phyloP scores from a whole-genome alignment of 495 filamentous ascomycete species.

The Podospora didyma region DNA sequence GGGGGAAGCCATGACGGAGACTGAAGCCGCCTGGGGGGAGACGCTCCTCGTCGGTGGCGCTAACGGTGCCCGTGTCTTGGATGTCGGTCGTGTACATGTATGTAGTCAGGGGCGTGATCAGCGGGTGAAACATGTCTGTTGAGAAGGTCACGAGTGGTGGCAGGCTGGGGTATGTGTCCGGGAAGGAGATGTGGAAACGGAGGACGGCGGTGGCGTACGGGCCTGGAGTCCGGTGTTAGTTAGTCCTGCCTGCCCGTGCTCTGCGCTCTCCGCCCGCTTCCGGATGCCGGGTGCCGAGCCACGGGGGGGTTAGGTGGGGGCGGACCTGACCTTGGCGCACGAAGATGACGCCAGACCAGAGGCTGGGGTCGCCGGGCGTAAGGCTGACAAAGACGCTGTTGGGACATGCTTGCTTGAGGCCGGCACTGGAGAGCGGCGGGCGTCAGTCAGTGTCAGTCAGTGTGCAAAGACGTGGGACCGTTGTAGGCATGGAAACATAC shows the following conservation, averaged over 20 bases:
- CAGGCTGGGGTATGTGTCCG: slow-evolving; percentile 68
- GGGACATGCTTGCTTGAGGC: slow-evolving; percentile 74
- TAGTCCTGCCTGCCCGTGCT: background rate
- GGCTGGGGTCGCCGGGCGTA: slow-evolving; percentile 69
- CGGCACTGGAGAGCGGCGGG: slow-evolving; percentile 51
- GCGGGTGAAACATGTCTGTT: slow-evolving; percentile 90
- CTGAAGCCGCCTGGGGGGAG: slow-evolving; percentile 85
- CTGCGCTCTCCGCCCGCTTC: no score
- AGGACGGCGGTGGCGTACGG: slow-evolving; percentile 86
- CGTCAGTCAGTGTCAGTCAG: background rate
- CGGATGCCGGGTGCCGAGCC: background rate
- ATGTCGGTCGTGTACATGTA: slow-evolving; percentile 81
- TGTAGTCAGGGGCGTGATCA: slow-evolving; percentile 84
- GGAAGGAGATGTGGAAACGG: slow-evolving; percentile 86
- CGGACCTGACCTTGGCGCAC: slow-evolving; percentile 67
- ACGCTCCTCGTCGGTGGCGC: slow-evolving; percentile 74
- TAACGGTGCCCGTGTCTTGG: slow-evolving; percentile 65
- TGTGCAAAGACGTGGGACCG: background rate
- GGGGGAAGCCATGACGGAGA: slow-evolving; percentile 81
- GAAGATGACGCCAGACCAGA: slow-evolving; percentile 89
- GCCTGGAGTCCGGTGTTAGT: slow-evolving; percentile 28
- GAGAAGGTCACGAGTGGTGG: slow-evolving; percentile 83
- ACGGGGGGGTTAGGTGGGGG: slow-evolving; percentile 2
- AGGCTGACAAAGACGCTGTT: slow-evolving; percentile 82
- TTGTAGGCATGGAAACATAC: slow-evolving; percentile 42